These are phyloP conservation scores for Thalassiosira mediterranea DNA, from an alignment of 352 stramenopile species.

Conservation along the genomic window DNA sequence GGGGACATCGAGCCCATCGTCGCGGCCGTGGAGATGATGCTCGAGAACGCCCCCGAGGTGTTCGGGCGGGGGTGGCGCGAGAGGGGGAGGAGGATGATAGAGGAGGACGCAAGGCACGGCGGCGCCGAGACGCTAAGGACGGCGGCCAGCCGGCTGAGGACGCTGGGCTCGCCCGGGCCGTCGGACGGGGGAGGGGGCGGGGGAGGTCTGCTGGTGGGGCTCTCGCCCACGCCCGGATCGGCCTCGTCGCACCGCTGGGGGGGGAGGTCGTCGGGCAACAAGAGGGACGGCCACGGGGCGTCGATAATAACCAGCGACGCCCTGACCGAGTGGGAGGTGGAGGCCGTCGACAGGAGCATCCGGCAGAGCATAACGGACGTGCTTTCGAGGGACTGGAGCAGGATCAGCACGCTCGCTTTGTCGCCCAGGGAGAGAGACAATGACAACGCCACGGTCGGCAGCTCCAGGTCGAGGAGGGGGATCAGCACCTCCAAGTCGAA, in stretches of 20 bases:
- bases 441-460: background rate
- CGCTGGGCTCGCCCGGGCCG: slow-evolving; percentile 40
- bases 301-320: slow-evolving; percentile 26
- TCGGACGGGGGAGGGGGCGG: too few relatives aligned
- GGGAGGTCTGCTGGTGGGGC: slow-evolving; percentile 31
- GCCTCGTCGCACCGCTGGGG: slow-evolving; percentile 4
- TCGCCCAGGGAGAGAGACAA: slow-evolving; percentile 28
- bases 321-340: slow-evolving; percentile 77
- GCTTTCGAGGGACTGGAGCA: slow-evolving; percentile 71
- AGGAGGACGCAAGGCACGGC: slow-evolving; percentile 66
- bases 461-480: slow-evolving; percentile 9
- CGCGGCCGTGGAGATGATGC: slow-evolving; percentile 77
- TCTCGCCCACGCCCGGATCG: slow-evolving; percentile 17
- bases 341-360: slow-evolving; percentile 71
- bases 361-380: slow-evolving; percentile 71
- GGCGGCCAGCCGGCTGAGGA: slow-evolving; percentile 62
- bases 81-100: slow-evolving; percentile 59
- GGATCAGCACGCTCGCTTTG: slow-evolving; percentile 34
- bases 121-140: slow-evolving; percentile 64
- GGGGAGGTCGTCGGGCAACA: slow-evolving; percentile 11
- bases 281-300: slow-evolving; percentile 3
- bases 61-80: slow-evolving; percentile 81
- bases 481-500: slow-evolving; percentile 40
- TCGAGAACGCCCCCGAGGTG: slow-evolving; percentile 73
- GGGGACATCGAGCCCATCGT: slow-evolving; percentile 83